phyloP scores from a whole-genome alignment of 2,329 filamentous ascomycete species.

The Neobulgaria alba region DNA sequence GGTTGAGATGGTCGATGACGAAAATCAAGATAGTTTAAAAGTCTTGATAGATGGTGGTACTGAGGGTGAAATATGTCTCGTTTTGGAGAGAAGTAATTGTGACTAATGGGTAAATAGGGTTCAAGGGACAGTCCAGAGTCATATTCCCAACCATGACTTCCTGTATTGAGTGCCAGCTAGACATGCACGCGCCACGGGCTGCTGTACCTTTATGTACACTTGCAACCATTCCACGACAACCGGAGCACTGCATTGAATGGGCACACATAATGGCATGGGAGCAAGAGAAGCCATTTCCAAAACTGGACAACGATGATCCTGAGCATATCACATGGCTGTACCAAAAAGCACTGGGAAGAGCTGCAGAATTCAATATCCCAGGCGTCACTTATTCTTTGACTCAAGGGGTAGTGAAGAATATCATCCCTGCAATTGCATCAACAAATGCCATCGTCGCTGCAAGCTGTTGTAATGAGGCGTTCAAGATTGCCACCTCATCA shows the following conservation, averaged over 20 bases:
- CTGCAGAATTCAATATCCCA: conserved; percentile 78
- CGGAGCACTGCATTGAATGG: conserved; percentile 98
- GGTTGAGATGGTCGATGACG: conserved; percentile 78
- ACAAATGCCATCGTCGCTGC: conserved; percentile 97
- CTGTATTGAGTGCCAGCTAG: conserved; percentile 95
- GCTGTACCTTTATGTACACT: conserved; percentile 94
- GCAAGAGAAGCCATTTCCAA: conserved; percentile 69
- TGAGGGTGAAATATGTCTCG: conserved; percentile 52
- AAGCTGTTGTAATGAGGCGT: conserved; percentile 90
- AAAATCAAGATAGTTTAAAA: conserved; percentile 78
- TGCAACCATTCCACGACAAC: conserved; percentile 90
- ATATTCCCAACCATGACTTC: conserved; percentile 87
- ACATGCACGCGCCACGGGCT: conserved; percentile 97
- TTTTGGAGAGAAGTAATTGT: not conserved
- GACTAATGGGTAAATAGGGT: conserved; percentile 43
- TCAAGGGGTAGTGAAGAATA: conserved; percentile 97
- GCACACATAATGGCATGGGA: conserved; percentile 98
- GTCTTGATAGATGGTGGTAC: conserved; percentile 95
- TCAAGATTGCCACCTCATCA: conserved; percentile 81
- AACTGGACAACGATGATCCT: conserved; percentile 89
- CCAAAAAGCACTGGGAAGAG: conserved; percentile 70
- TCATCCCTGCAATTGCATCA: conserved; percentile 95
- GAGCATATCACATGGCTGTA: conserved; percentile 98
- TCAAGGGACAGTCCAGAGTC: conserved; percentile 93
- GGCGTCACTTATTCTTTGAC: conserved; percentile 95